Conservation (phyloP, 1,284 basidiomycete genomes). For the Irpex rosettiformis region DNA sequence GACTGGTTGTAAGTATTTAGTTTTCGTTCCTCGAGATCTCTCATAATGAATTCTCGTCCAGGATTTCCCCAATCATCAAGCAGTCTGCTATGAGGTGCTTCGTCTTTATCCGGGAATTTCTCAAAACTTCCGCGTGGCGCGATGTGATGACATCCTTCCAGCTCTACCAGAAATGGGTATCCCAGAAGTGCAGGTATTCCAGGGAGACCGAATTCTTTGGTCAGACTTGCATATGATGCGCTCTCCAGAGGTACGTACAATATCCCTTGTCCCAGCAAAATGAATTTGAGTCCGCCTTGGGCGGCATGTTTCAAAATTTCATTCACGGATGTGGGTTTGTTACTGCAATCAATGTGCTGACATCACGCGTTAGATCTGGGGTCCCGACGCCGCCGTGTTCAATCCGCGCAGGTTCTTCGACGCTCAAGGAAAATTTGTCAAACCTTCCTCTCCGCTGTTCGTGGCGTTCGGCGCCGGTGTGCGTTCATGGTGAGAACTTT, state of each 20-base stretch:
- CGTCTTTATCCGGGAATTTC: conserved; percentile 27
- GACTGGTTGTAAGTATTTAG: neutral
- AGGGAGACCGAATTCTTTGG: conserved; percentile 26
- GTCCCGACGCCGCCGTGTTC: conserved; percentile 17
- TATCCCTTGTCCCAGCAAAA: neutral
- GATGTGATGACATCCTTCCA: conserved; percentile 23
- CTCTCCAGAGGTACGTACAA: conserved; percentile 15
- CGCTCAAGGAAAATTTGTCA: conserved; percentile 19
- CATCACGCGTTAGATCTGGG: conserved; percentile 16
- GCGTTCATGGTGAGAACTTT: conserved; percentile 17
- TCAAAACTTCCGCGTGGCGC: conserved; percentile 24
- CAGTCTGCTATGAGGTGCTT: conserved; percentile 25
- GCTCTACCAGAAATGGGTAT: conserved; percentile 17
- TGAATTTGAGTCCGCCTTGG: neutral
- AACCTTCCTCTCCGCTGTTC: conserved; percentile 20
- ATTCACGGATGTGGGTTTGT: too few species aligned
- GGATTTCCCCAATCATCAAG: conserved; percentile 21
- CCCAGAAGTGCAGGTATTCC: conserved; percentile 16
- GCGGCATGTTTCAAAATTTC: too few species aligned
- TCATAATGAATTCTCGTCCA: conserved; percentile 5
- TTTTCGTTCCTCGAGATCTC: neutral
- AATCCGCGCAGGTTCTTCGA: conserved; percentile 21
- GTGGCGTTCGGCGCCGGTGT: conserved; percentile 22
- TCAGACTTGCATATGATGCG: conserved; percentile 25
- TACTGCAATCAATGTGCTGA: neutral